Conservation (phyloP, 805 yeast species). For the Debaryomyces tyrocola region DNA sequence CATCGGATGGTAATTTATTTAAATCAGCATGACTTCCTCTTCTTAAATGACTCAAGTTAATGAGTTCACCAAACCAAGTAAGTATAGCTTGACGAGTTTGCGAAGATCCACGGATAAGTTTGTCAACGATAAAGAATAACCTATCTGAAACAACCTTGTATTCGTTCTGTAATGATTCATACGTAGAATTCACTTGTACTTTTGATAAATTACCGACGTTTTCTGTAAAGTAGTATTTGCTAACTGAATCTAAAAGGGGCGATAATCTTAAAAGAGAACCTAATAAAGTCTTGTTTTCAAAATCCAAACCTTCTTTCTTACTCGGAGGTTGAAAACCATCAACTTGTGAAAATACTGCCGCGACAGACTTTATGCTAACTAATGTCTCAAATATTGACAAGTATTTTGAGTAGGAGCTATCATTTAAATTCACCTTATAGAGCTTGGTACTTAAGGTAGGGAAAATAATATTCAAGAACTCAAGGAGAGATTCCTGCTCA, state of each 20-base stretch:
- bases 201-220: conserved; percentile 18
- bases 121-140: conserved; percentile 68
- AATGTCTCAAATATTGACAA: conserved; percentile 58
- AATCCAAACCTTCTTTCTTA: conserved; percentile 44
- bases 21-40: conserved; percentile 81
- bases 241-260: conserved; percentile 60
- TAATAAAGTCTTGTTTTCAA: conserved; percentile 62
- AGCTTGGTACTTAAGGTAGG: conserved; percentile 43
- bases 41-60: conserved; percentile 84
- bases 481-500: conserved; percentile 66
- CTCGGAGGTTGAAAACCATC: conserved; percentile 53
- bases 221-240: conserved; percentile 44
- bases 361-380: conserved; percentile 59
- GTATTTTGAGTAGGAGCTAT: conserved; percentile 52
- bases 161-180: conserved; percentile 64
- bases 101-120: conserved; percentile 70
- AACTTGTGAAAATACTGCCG: conserved; percentile 56
- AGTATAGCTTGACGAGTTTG: conserved; percentile 64
- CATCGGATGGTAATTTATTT: conserved; percentile 68
- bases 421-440: conserved; percentile 44
- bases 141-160: conserved; percentile 59
- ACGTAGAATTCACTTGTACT: conserved; percentile 47
- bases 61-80: conserved; percentile 66
- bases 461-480: conserved; percentile 54
- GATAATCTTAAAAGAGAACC: conserved; percentile 80